Evolutionary conservation across 805 yeast genomes (phyloP).

Genomic region (Lachancea dasiensis): DNA sequence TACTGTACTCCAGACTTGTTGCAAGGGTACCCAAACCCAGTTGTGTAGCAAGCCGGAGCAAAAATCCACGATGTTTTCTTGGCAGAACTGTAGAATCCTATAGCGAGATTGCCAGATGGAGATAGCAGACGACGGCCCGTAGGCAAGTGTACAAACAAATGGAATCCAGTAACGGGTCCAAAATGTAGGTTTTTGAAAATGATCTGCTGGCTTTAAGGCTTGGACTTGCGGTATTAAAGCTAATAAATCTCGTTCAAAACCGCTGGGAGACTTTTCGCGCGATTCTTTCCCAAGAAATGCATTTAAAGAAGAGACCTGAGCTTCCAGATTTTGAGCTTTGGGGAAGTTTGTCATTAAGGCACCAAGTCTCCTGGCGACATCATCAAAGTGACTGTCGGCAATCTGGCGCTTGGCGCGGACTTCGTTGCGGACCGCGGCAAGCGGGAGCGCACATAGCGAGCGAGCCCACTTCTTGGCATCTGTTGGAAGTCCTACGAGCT

Average conservation of each 20-base stretch:
- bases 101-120: constrained; percentile 46
- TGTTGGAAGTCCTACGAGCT: constrained; percentile 18
- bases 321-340: constrained; percentile 3
- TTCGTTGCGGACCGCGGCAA: constrained; percentile 18
- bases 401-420: constrained; percentile 10
- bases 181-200: constrained; percentile 34
- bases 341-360: constrained; percentile 16
- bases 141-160: constrained; percentile 35
- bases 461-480: constrained; percentile 12
- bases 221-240: constrained; percentile 5
- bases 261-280: constrained; percentile 8
- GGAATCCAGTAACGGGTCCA: constrained; percentile 64
- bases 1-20: constrained; percentile 69
- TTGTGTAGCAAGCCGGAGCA: constrained; percentile 60
- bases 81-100: constrained; percentile 50
- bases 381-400: constrained; percentile 9
- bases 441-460: constrained; percentile 15
- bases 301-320: background rate
- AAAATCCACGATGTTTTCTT: constrained; percentile 57
- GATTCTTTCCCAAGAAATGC: constrained; percentile 3
- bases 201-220: constrained; percentile 6
- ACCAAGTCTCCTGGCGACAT: constrained; percentile 19
- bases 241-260: constrained; percentile 5
- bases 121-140: constrained; percentile 48
- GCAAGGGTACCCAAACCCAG: constrained; percentile 78